A percentile compares a stretch with the other conserved stretches of the same genome.
Conservation (phyloP, 2,329 filamentous ascomycete genomes). For the Calonectria pseudoreteaudii region DNA sequence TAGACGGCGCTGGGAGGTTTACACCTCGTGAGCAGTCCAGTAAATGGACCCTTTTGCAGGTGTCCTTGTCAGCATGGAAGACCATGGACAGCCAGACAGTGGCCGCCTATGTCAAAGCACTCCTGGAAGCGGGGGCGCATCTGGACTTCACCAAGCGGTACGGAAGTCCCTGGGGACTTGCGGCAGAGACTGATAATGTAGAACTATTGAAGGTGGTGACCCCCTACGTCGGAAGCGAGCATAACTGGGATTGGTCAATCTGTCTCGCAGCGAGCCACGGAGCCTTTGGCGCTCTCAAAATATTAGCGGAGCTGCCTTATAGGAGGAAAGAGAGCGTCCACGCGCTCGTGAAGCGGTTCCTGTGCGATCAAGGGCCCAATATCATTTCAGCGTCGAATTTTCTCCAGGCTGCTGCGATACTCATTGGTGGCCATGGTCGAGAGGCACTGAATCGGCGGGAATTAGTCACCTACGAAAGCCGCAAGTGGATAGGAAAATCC, state of each 20-base stretch:
- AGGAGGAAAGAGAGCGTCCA: background rate
- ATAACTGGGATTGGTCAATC: background rate
- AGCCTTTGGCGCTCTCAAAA: background rate
- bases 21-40: fast-evolving
- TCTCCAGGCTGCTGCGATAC: background rate
- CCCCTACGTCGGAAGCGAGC: background rate
- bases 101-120: background rate
- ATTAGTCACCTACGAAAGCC: background rate
- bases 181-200: background rate
- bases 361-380: background rate
- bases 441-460: background rate
- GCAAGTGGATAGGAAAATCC: too few species aligned
- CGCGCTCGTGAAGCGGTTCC: background rate
- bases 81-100: background rate
- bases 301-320: background rate
- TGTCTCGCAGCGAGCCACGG: background rate
- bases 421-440: background rate
- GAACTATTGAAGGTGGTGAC: background rate
- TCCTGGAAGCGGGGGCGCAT: background rate
- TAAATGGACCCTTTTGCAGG: background rate
- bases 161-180: background rate
- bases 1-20: background rate
- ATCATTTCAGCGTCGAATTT: background rate
- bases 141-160: fast-evolving
- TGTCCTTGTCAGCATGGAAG: background rate